Evolutionary conservation across 257 asterid species (phyloP).

Genomic region (Fraxinus anomala): DNA sequence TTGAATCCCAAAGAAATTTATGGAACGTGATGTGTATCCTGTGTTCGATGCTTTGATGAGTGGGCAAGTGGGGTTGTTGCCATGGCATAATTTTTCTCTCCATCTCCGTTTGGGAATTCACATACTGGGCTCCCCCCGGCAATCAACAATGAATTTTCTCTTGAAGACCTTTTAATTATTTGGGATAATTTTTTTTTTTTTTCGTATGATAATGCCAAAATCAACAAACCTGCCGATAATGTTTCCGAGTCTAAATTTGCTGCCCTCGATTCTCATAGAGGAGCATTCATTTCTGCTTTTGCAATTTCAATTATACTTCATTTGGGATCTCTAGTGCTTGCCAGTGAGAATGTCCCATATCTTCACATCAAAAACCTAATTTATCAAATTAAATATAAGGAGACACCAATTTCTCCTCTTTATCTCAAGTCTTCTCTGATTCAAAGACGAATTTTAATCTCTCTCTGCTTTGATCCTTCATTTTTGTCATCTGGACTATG

Average conservation of each 20-base stretch:
- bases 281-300: constrained; percentile 86
- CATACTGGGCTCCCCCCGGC: constrained; percentile 56
- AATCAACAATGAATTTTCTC: too few species aligned
- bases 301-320: constrained; percentile 49
- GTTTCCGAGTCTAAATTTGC: constrained; percentile 49
- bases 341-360: constrained; percentile 52
- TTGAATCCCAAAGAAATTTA: constrained; percentile 56
- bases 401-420: constrained; percentile 35
- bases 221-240: constrained; percentile 27
- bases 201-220: constrained; percentile 54
- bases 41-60: constrained; percentile 84
- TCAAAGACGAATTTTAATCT: not conserved
- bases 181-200: constrained; percentile 65
- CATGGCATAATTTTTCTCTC: constrained; percentile 79
- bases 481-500: not conserved
- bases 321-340: constrained; percentile 79
- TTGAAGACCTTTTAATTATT: constrained; percentile 52
- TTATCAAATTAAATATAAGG: constrained; percentile 30
- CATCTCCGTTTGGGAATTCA: constrained; percentile 45
- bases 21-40: constrained; percentile 88
- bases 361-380: not conserved
- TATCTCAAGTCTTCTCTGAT: constrained; percentile 32
- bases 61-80: constrained; percentile 81
- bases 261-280: constrained; percentile 66
- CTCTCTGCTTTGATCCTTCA: constrained; percentile 29